Base-by-base conservation (phyloP, 164 flowering plant genomes). In the Annona squamosa region DNA sequence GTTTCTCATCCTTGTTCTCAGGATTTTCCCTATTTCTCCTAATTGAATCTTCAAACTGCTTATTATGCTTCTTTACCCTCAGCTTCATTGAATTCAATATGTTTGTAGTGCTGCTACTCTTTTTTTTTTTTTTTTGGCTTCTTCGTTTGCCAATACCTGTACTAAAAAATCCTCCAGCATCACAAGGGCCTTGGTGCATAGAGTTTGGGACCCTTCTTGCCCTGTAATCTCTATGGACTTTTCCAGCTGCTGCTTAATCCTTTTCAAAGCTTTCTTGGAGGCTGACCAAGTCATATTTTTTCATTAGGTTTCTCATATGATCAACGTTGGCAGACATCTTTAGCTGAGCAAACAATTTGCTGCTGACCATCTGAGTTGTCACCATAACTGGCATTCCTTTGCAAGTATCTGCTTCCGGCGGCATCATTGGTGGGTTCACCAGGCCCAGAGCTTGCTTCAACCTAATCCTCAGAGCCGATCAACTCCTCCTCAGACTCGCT, bases 211-310 rank as follows among this genome's bases (percentile, higher is more conserved):
- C 79, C 72, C 86, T 44, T 79, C 90, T 4, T 91, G 79, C 70
- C 91, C 99, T 0, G 85, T 85, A 9, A 90, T 88, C 62, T 96
- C 82, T 80, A 92, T 89, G 4, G 93, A 94, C 76, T 95, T 95
- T 83, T 93, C 98, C 2, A 93, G 89, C 77, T 91, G 98, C 74
- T 91, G 37, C 37, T 26, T 26, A 0, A 26, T 26, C 37, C 84
- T 90, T 90, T 64, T 94, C 97, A 79, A 90, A 92, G 72, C 84
- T 83, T 76, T 94, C 99, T 57, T 87, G 96, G 44, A 93, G 73
- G 79, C 89, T 89, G 12, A 95, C 98, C 98, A 97, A 95, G 59
- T 95, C 98, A 79, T 93, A 90, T 61, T 93, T 92, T 77, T 93
- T 95, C 88, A 90, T 89, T 0, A 89, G 93, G 81, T 91, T 95